Percentiles rank a stretch among this genome's conserved stretches.
Conservation (phyloP, 352 stramenopile species). For the Phytophthora hibernalis region DNA sequence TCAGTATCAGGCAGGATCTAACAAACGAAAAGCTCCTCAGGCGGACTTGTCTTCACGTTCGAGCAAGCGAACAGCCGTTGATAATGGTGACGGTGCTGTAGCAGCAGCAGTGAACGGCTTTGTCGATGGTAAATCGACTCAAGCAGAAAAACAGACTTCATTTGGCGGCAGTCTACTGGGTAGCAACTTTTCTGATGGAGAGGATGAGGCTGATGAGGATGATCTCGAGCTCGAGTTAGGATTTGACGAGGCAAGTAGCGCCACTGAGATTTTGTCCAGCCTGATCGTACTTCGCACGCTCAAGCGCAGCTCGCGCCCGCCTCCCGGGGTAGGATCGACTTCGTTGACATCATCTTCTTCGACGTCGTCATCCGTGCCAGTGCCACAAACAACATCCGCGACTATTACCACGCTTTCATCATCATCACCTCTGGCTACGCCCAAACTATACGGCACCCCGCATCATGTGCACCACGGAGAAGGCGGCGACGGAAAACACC, state of each 20-base stretch:
- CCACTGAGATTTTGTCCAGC: slow-evolving; percentile 81
- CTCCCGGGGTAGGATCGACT: slow-evolving; percentile 44
- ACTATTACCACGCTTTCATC: slow-evolving; percentile 46
- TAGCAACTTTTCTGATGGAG: slow-evolving; percentile 36
- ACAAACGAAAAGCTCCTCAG: slow-evolving; percentile 59
- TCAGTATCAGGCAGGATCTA: slow-evolving; percentile 21
- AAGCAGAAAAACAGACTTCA: slow-evolving; percentile 27
- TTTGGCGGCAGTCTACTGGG: slow-evolving; percentile 49
- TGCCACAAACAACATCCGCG: slow-evolving; percentile 36
- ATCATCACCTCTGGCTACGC: slow-evolving; percentile 43
- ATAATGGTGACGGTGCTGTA: slow-evolving; percentile 26
- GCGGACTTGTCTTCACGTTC: slow-evolving; percentile 40
- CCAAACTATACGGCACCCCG: slow-evolving; percentile 41
- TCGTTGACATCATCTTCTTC: slow-evolving; percentile 55
- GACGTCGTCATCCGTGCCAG: slow-evolving; percentile 40
- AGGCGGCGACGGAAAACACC: slow-evolving; percentile 28
- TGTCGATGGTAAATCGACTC: slow-evolving; percentile 23
- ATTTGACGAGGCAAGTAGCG: slow-evolving; percentile 75
- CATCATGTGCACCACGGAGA: slow-evolving; percentile 36
- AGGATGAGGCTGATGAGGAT: slow-evolving; percentile 44
- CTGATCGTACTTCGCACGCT: slow-evolving; percentile 80
- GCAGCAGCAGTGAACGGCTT: slow-evolving; percentile 34
- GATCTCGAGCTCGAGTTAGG: slow-evolving; percentile 74
- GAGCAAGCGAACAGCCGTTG: slow-evolving; percentile 49
- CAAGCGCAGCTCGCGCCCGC: slow-evolving; percentile 61